Conservation (phyloP, 2,329 filamentous ascomycete species). For the Fusarium sp. region DNA sequence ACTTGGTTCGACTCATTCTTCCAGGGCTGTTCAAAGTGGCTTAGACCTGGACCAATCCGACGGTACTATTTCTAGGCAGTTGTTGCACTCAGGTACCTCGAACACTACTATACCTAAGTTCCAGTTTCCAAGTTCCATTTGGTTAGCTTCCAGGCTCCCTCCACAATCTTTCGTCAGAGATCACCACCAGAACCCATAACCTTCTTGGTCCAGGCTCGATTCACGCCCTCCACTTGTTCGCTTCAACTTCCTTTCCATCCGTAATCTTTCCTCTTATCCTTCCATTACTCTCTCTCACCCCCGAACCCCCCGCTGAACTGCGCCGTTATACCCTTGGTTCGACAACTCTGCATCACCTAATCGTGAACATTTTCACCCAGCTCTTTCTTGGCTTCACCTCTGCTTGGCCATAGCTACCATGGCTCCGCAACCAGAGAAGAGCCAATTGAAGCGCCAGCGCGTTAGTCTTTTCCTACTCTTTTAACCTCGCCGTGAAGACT, state of each 20-base stretch:
- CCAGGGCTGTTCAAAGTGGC: conserved; percentile 37
- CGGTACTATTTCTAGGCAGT: conserved; percentile 40
- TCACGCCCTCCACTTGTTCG: conserved; percentile 41
- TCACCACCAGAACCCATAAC: conserved; percentile 45
- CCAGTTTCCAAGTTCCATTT: conserved; percentile 2
- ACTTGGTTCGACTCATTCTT: conserved; percentile 5
- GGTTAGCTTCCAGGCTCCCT: conserved; percentile 41
- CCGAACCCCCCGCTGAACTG: conserved; percentile 26
- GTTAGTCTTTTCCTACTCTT: conserved; percentile 64
- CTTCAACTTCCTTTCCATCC: conserved; percentile 32
- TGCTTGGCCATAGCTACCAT: conserved; percentile 56
- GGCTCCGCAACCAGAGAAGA: conserved; percentile 77
- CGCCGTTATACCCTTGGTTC: conserved; percentile 8
- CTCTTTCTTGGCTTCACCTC: conserved; percentile 38
- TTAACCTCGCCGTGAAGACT: conserved; percentile 9
- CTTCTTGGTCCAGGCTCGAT: conserved; percentile 42
- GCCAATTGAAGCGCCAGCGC: conserved; percentile 84
- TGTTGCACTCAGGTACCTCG: conserved; percentile 38
- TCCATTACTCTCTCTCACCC: conserved; percentile 9
- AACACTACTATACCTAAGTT: too few relatives aligned
- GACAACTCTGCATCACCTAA: conserved; percentile 16
- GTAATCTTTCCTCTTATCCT: conserved; percentile 25
- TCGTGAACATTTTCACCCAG: conserved; percentile 33
- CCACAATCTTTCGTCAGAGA: conserved; percentile 40
- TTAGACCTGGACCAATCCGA: conserved; percentile 30